Evolutionary conservation across 2,329 filamentous ascomycete species (phyloP), one percentile per base, ranked within the genome.

Genomic region (Fonsecaea monophora): DNA sequence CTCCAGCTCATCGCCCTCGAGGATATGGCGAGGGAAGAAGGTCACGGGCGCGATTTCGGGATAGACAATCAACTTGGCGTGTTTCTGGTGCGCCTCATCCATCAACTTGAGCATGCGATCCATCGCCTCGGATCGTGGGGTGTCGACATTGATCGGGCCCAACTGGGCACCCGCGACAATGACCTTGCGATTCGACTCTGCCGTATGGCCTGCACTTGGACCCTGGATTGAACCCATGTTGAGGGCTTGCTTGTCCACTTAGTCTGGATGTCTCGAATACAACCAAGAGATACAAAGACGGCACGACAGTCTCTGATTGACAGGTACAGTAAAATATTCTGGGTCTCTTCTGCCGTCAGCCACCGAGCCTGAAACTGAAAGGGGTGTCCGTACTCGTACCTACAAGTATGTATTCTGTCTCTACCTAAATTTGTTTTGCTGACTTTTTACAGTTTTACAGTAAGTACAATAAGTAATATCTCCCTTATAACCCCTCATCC

Each of bases 11-110:
- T 75, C 73, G 30, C 77, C 73, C 63, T 83, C 79, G 8, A 79
- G 74, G 66, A 85, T 80, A 69, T 84, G 80, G 4, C 83, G 80
- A 0, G 85, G 84, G 73, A 86, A 86, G 78, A 87, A 87, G 0
- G 84, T 86, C 0, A 84, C 86, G 12, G 86, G 79, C 10, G 84
- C 81, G n/a, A 80, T 77, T 74, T 86, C 85, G 0, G 84, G 85
- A 69, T 82, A 87, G 35, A 86, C 80, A 9, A 86, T 80, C 1
- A 87, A 74, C 67, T 83, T 78, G 50, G 82, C 83, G 15, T 78
- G 78, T 62, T 82, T 74, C 2, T 75, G 62, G 0, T 80, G 78
- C 12, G 84, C 84, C 53, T 79, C 73, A 18, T 81, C 75, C 30
- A 87, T 80, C 34, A 86, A 80, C 21, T 75, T 75, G 68, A 85